These are phyloP conservation scores for Debaryomyces maramus DNA, from an alignment of 805 yeast genomes.

Conservation along the genomic window DNA sequence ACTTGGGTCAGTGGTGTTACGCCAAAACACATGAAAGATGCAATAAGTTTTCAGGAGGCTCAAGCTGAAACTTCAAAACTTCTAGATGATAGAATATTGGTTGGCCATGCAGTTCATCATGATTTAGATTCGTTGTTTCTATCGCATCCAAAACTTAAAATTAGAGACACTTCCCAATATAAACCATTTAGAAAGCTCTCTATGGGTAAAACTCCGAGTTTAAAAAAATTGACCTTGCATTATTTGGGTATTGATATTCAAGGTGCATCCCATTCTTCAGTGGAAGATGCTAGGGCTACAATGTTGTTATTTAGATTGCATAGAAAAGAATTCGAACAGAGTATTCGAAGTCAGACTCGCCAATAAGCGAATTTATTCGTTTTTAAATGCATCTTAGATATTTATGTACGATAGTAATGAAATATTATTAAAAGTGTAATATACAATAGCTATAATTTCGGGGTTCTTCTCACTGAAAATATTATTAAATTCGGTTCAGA, in stretches of 20 bases:
- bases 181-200: constrained; percentile 57
- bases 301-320: constrained; percentile 73
- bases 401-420: no score
- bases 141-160: constrained; percentile 61
- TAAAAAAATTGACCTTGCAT: constrained; percentile 63
- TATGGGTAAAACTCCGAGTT: constrained; percentile 69
- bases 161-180: constrained; percentile 74
- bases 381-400: no score
- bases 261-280: constrained; percentile 75
- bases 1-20: constrained; percentile 89
- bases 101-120: constrained; percentile 84
- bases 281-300: constrained; percentile 87
- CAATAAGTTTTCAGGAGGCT: constrained; percentile 66
- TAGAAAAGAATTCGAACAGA: constrained; percentile 60
- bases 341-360: constrained; percentile 3
- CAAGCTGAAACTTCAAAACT: constrained; percentile 56
- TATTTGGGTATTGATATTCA: constrained; percentile 65
- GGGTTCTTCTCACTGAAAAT: no score
- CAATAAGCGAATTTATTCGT: no score
- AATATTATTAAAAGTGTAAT: no score
- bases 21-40: constrained; percentile 66
- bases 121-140: constrained; percentile 70
- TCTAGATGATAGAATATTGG: constrained; percentile 56
- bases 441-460: no score
- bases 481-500: no score